Evolutionary conservation across 208 protist species (phyloP), one percentile per base, ranked within the genome.

Genomic region (Acanthamoeba polyphaga): DNA sequence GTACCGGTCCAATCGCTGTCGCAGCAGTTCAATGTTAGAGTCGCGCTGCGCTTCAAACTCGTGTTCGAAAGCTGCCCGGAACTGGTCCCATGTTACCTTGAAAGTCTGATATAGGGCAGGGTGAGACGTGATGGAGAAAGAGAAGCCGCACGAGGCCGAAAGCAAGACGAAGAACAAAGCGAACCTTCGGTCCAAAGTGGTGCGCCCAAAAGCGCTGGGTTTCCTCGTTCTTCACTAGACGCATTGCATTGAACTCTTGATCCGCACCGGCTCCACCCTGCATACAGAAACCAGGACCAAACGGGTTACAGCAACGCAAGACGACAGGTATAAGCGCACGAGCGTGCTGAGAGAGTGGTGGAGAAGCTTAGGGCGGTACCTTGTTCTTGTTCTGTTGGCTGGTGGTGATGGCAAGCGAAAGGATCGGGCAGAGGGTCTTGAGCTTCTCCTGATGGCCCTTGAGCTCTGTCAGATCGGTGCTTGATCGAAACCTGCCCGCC

Each of bases 51-150:
- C 49, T 85, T 85, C 84, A 43, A 46, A 91, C 58, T 91, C 55
- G 84, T 91, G 84, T 51, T 91, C 84, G 55, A 91, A 91, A 70
- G 84, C 84, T 22, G 84, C 84, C 32, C 60, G 51, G 55, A 91
- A 91, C 29, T 51, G 84, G 15, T 27, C 10, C 84, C 84, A 91
- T 70, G 55, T 53, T 43, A 91, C 84, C 38, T 91, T 64, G 58
- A 72, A 91, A 10, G 84, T 91, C 84, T 91, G 46, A 2, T 78
- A 66, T 1, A 7, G 60, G 60, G 8, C 29, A 22, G 29, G 15
- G 9, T 10, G 60, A 66, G n/a, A n/a, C 6, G 24, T 66, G 15
- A 7, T 9, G 8, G 60, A 66, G 22, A 66, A 66, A 66, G 9
- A 1, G n/a, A n/a, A n/a, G n/a, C 60, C 1, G 17, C 76, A 24